These are phyloP conservation scores for Neurospora crassa DNA, from an alignment of 2,329 filamentous ascomycete genomes.

Conservation along the genomic window DNA sequence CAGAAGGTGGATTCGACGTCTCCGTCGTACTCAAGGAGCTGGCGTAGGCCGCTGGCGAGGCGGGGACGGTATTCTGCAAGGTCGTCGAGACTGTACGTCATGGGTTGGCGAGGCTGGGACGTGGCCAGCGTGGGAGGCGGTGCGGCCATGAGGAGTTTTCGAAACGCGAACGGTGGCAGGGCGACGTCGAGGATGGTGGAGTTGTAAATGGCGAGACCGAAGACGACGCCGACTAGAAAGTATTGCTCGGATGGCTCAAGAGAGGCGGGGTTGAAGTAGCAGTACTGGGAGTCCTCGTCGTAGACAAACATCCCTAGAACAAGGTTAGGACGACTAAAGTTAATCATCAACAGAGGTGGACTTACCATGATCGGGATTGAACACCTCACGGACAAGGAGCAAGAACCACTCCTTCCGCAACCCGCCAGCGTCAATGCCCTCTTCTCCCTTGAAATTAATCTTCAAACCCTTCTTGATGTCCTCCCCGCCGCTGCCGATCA, in stretches of 20 bases:
- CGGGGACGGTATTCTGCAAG: slow-evolving; percentile 71
- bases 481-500: slow-evolving; percentile 68
- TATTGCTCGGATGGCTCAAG: slow-evolving; percentile 90
- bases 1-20: slow-evolving; percentile 71
- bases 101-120: slow-evolving; percentile 49
- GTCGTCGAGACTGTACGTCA: slow-evolving; percentile 72
- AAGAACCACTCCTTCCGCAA: slow-evolving; percentile 93
- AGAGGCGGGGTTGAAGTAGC: slow-evolving; percentile 86
- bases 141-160: slow-evolving; percentile 71
- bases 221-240: slow-evolving; percentile 77
- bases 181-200: slow-evolving; percentile 86
- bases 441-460: slow-evolving; percentile 79
- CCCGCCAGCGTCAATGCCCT: slow-evolving; percentile 84
- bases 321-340: not conserved
- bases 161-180: slow-evolving; percentile 80
- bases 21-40: slow-evolving; percentile 74
- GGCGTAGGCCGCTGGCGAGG: slow-evolving; percentile 64
- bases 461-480: slow-evolving; percentile 85
- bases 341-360: slow-evolving; percentile 7
- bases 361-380: slow-evolving; percentile 80
- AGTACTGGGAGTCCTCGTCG: slow-evolving; percentile 81
- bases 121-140: slow-evolving; percentile 49
- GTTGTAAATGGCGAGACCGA: slow-evolving; percentile 90
- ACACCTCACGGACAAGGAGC: slow-evolving; percentile 77
- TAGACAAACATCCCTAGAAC: slow-evolving; percentile 75